Evolutionary conservation across 805 yeast species (phyloP).

Genomic region (Candida rishiriensis): DNA sequence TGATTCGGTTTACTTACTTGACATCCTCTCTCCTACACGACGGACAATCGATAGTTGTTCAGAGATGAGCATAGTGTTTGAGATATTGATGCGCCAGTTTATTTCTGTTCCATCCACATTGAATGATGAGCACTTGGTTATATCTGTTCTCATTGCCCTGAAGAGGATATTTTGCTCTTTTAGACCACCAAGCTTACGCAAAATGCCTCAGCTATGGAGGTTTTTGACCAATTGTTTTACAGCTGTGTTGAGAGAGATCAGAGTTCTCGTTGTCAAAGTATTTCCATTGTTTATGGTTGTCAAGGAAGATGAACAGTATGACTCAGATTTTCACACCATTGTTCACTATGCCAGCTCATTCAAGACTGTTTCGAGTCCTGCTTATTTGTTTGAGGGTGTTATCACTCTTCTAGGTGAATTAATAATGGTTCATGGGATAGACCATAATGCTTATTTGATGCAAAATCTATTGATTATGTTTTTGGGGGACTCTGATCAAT

Average conservation of each 20-base stretch:
- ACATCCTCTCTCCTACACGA: constrained; percentile 27
- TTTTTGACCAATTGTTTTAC: constrained; percentile 38
- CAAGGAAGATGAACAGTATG: constrained; percentile 35
- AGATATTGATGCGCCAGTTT: constrained; percentile 24
- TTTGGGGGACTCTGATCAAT: constrained; percentile 60
- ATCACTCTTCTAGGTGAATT: constrained; percentile 62
- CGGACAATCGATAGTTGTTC: constrained; percentile 16
- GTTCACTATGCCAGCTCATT: constrained; percentile 39
- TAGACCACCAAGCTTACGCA: constrained; percentile 39
- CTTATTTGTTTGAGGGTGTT: constrained; percentile 53
- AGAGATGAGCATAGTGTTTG: constrained; percentile 22
- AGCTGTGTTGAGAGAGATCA: constrained; percentile 47
- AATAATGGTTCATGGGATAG: constrained; percentile 51
- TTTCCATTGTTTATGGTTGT: constrained; percentile 49
- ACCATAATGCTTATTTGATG: constrained; percentile 64
- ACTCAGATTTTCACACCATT: constrained; percentile 41
- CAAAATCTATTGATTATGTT: constrained; percentile 61
- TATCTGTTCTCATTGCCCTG: constrained; percentile 42
- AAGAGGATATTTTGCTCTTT: constrained; percentile 49
- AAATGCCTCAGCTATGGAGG: constrained; percentile 30
- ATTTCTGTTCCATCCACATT: constrained; percentile 16
- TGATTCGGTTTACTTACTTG: constrained; percentile 11
- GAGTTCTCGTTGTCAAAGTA: constrained; percentile 48
- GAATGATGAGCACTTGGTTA: constrained; percentile 26
- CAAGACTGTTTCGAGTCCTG: constrained; percentile 28